phyloP scores from a whole-genome alignment of 768 basidiomycete genomes.

The Mycena metata region DNA sequence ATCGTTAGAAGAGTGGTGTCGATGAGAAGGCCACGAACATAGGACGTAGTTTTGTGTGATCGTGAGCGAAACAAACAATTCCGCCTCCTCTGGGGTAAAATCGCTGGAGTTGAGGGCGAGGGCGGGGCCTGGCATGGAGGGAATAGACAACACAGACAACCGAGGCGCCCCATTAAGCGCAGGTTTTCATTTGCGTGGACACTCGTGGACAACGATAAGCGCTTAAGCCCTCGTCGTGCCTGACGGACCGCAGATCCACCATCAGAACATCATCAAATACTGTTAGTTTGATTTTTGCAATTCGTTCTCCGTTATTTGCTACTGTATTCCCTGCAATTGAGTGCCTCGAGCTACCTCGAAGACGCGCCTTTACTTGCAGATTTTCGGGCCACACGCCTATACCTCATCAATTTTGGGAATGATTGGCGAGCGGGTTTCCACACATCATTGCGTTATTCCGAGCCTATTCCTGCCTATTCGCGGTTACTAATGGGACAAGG shows the following conservation, averaged over 20 bases:
- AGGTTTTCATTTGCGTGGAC: constrained; percentile 7
- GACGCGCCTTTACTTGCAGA: too few relatives aligned
- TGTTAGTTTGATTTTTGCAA: too few relatives aligned
- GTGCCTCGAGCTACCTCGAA: too few relatives aligned
- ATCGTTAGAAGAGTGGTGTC: background rate
- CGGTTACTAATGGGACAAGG: too few relatives aligned
- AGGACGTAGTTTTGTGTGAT: constrained; percentile 29
- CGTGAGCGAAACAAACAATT: constrained; percentile 8
- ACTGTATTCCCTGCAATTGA: too few relatives aligned
- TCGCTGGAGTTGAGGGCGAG: constrained; percentile 27
- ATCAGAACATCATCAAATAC: too few relatives aligned
- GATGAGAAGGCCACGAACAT: constrained; percentile 10
- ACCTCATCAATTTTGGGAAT: too few relatives aligned
- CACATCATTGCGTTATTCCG: too few relatives aligned
- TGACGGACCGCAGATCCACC: constrained; percentile 7
- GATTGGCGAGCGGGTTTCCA: too few relatives aligned
- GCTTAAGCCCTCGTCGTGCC: background rate
- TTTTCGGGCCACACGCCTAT: too few relatives aligned
- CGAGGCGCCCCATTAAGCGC: background rate
- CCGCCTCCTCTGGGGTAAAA: constrained; percentile 27
- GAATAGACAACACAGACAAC: constrained; percentile 3
- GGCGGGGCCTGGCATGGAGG: constrained; percentile 32
- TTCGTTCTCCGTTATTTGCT: too few relatives aligned
- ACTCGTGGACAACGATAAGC: constrained; percentile 25
- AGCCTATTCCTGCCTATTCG: too few relatives aligned